Conservation (phyloP, 805 yeast species). For the Metschnikowia arizonensis region DNA sequence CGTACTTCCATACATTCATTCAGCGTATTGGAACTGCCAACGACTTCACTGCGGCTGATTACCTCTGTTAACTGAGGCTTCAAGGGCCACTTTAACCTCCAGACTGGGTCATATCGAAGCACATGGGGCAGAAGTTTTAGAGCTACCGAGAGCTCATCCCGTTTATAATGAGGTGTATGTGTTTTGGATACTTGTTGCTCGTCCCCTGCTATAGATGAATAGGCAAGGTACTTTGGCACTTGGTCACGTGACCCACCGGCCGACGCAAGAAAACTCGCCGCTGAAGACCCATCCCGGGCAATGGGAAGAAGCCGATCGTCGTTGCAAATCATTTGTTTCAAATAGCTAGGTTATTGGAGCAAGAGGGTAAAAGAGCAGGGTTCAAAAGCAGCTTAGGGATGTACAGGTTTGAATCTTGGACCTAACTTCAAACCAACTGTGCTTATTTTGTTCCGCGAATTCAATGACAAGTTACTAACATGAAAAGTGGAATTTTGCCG, state of each 20-base stretch:
- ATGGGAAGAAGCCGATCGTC: slow-evolving; percentile 3
- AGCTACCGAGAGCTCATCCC: neutral
- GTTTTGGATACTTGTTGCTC: neutral
- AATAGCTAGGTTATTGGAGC: neutral
- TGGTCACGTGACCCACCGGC: neutral
- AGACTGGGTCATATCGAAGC: neutral
- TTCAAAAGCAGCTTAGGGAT: too few species aligned
- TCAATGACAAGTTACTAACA: too few species aligned
- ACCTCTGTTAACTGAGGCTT: neutral
- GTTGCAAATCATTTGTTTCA: slow-evolving; percentile 1
- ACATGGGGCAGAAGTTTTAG: slow-evolving; percentile 1
- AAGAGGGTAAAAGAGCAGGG: neutral
- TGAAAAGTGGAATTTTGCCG: too few species aligned
- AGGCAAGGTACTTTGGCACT: neutral
- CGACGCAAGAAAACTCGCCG: neutral
- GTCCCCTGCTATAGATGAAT: neutral
- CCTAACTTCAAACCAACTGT: too few species aligned
- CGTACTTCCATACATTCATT: neutral
- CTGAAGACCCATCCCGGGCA: neutral
- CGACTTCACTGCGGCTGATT: too few species aligned
- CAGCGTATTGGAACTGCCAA: neutral
- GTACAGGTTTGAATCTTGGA: too few species aligned
- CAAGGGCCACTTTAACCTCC: neutral
- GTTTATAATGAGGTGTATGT: neutral
- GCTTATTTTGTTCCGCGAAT: too few species aligned